Base-by-base conservation (phyloP, 2,329 filamentous ascomycete genomes). In the Penicillium capsulatum region DNA sequence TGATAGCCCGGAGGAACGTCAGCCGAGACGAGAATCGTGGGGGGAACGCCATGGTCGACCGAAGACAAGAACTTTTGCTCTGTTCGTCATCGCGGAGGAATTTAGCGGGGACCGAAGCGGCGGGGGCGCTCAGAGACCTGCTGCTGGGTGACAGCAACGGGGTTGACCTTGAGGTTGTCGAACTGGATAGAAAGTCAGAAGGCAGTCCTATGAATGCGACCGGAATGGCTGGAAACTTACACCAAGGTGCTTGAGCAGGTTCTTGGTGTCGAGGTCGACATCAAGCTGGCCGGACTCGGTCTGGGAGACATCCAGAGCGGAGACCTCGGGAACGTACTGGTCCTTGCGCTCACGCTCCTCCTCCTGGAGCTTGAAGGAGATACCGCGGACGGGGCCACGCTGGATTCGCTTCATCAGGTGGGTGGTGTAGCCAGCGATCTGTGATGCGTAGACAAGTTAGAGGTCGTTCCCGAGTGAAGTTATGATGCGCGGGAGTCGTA, bases 351-450 rank as follows among this genome's bases (percentile, higher is more conserved):
- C 92, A 81, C 92, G 88, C 84, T 98, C 92, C 80, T 98, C 92
- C 80, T 98, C 92, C 79, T 98, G 92, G 49, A 98, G 87, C 83
- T 98, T 98, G 90, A 98, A 98, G 74, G 94, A 98, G 77, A 98
- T 98, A 80, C 92, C 92, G 65, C 92, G 94, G 74, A 98, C 92
- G 57, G 92, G 92, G 57, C 92, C 92, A 72, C 92, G 89, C 81
- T 97, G 92, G 65, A 98, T 98, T 75, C 92, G 92, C 84, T 97
- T 97, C 94, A 98, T 98, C 75, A 94, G 72, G 71, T 94, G 89
- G 59, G 92, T 97, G 65, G 91, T 95, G 83, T 95, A 97, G 65
- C 92, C 92, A 67, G 92, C 90, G 77, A 95, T 94, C 87, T 91
- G 57, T 38, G 46, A 16, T 31, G 17, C 13, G 19, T 15, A 5